Base-by-base conservation (phyloP, 192 early-diverging fungal genomes). In the Coemansia biformis region DNA sequence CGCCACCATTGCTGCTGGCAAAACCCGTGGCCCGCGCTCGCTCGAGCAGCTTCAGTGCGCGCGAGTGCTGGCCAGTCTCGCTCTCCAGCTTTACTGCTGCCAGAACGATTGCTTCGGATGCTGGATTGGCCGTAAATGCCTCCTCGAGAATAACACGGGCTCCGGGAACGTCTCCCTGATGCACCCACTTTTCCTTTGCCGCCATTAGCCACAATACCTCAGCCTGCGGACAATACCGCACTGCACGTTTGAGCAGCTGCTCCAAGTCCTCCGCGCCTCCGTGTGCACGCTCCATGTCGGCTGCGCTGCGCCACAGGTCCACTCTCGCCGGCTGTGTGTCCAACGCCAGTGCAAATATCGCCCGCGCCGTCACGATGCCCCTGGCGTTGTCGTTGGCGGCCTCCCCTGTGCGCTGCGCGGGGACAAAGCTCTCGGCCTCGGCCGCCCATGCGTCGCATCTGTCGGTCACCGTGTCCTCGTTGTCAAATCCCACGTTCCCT, bases 151-250 rank as follows among this genome's bases (percentile, higher is more conserved):
- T 89, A 12, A 58, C 68, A 22, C 91, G 85, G 10, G 94, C 96
- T 18, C 81, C 88, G 5, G 78, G 73, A 13, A 98, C 78, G 57
- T 93, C 86, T 6, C 84, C 84, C 11, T 79, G 77, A 4, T 23
- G 26, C 14, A 83, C 44, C 95, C 95, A 96, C 61, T 88, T 89
- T 41, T 96, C 91, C 59, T 96, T 95, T 23, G 96, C 96, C 0
- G 81, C 86, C 88, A 96, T 96, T 23, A 99, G 78, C 96, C 96
- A 99, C 38, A 99, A 72, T 2, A 89, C 78, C 63, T 99, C 92
- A 15, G 84, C 86, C 32, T 90, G 86, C 35, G 94, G 96, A 58
- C 91, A 95, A 50, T 84, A 82, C 46, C 79, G 78, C 35, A 97
- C 90, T 3, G 93, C 89, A 12, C 90, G 85, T 41, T 85, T 71